A percentile compares a stretch with the other conserved stretches of the same genome.
These are phyloP conservation scores for Colletotrichum siamense DNA, from an alignment of 2,329 filamentous ascomycete species.

Conservation along the genomic window DNA sequence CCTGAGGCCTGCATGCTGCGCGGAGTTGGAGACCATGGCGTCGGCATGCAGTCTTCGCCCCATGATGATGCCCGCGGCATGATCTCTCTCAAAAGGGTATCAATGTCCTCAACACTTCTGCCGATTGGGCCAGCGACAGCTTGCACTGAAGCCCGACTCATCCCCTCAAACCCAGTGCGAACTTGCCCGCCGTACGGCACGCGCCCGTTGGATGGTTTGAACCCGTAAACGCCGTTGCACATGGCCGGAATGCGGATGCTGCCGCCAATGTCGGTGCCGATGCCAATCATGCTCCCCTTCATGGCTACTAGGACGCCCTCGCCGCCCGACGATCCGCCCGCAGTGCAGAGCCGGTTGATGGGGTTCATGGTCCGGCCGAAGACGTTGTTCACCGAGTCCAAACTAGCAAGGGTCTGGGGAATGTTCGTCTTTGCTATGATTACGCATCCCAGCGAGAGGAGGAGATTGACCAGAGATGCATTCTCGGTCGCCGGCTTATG, in stretches of 20 bases:
- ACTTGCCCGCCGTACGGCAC: constrained; percentile 8
- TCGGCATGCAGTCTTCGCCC: constrained; percentile 16
- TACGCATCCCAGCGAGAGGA: constrained; percentile 33
- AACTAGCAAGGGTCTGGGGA: constrained; percentile 30
- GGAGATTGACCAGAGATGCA: constrained; percentile 31
- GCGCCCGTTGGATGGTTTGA: constrained; percentile 11
- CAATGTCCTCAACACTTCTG: constrained; percentile 9
- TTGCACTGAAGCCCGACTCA: constrained; percentile 12
- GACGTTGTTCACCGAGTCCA: constrained; percentile 18
- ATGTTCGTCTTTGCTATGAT: constrained; percentile 25
- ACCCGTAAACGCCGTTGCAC: constrained; percentile 17
- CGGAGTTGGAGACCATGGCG: background rate
- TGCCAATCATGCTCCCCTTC: constrained; percentile 8
- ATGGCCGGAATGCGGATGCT: constrained; percentile 18
- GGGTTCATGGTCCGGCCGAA: constrained; percentile 19
- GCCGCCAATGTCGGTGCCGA: constrained; percentile 15
- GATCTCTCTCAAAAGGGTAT: background rate
- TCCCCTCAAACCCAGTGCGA: background rate
- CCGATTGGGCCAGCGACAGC: constrained; percentile 6
- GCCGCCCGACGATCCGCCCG: constrained; percentile 16
- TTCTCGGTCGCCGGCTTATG: constrained; percentile 34
- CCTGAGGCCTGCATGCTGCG: background rate
- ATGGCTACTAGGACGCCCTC: constrained; percentile 13
- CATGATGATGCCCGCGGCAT: background rate
- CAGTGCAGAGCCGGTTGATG: constrained; percentile 5